Conservation (phyloP, 176 grass and related monocot genomes). For the Themeda triandra region DNA sequence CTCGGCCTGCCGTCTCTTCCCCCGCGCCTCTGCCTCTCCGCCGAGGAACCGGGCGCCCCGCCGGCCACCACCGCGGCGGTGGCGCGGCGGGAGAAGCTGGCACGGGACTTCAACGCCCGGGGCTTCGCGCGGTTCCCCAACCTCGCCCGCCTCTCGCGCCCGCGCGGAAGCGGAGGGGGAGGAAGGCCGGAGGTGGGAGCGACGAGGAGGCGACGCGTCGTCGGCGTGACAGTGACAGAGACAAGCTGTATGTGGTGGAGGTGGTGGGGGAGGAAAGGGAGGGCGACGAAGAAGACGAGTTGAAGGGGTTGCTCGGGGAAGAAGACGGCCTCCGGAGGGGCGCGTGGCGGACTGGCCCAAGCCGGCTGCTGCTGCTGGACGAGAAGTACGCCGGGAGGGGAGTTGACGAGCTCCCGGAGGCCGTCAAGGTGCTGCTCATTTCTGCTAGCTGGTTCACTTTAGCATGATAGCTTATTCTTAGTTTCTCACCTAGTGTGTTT, state of each 20-base stretch:
- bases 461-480: too few relatives aligned
- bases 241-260: conserved; percentile 44
- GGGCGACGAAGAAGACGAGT: conserved; percentile 34
- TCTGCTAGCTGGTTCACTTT: not conserved
- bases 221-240: conserved; percentile 10
- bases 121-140: conserved; percentile 73
- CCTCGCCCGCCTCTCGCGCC: conserved; percentile 78
- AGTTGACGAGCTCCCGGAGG: conserved; percentile 56
- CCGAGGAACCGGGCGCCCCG: not conserved
- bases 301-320: conserved; percentile 62
- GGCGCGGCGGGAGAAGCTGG: conserved; percentile 60
- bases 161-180: conserved; percentile 49
- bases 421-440: conserved; percentile 57
- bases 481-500: too few relatives aligned
- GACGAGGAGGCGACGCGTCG: not conserved
- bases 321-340: conserved; percentile 42
- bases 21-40: not conserved
- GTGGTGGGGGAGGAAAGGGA: conserved; percentile 35
- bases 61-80: conserved; percentile 22
- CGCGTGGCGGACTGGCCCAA: conserved; percentile 58
- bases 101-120: conserved; percentile 74
- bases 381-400: conserved; percentile 54
- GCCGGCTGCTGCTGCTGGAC: conserved; percentile 73
- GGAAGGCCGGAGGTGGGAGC: not conserved
- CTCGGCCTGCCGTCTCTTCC: not conserved